Evolutionary conservation across 805 yeast species (phyloP).

Genomic region (Metschnikowia lachancei): DNA sequence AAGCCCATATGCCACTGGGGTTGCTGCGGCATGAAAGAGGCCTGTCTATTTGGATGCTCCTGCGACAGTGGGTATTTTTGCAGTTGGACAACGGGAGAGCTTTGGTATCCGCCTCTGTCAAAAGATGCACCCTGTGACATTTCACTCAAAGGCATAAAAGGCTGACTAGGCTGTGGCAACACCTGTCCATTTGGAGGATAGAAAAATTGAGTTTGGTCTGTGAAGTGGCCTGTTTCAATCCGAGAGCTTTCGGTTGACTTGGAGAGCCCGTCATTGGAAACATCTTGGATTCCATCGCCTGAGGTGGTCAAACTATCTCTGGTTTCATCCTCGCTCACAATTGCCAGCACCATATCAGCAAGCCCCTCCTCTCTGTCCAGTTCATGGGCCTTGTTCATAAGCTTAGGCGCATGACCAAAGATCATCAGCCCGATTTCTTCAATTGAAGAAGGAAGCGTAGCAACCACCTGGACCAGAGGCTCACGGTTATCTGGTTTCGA

Average conservation of each 20-base stretch:
- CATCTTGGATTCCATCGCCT: slow-evolving; percentile 4
- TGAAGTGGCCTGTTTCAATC: slow-evolving; percentile 1
- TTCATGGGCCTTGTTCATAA: slow-evolving; percentile 5
- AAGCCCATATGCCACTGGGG: slow-evolving; percentile 8
- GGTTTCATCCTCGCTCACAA: slow-evolving; percentile 16
- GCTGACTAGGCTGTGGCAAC: slow-evolving; percentile 1
- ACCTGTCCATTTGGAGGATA: not conserved
- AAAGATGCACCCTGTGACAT: not conserved
- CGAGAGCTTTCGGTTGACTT: slow-evolving; percentile 12
- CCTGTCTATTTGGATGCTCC: not conserved
- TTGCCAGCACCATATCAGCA: slow-evolving; percentile 18
- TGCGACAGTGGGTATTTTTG: not conserved
- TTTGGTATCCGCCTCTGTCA: not conserved
- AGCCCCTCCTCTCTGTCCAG: slow-evolving; percentile 11
- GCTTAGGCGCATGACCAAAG: slow-evolving; percentile 31
- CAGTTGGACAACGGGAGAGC: not conserved
- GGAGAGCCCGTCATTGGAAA: slow-evolving; percentile 6
- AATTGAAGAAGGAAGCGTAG: slow-evolving; percentile 25
- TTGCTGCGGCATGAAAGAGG: slow-evolving; percentile 3
- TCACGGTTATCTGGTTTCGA: not conserved
- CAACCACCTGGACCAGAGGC: slow-evolving; percentile 1
- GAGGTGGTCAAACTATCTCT: slow-evolving; percentile 8
- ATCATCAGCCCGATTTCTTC: slow-evolving; percentile 40
- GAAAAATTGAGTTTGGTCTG: not conserved
- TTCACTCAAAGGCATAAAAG: not conserved